Evolutionary conservation across 345 rosid genomes (phyloP).

Genomic region (Populus tremula): DNA sequence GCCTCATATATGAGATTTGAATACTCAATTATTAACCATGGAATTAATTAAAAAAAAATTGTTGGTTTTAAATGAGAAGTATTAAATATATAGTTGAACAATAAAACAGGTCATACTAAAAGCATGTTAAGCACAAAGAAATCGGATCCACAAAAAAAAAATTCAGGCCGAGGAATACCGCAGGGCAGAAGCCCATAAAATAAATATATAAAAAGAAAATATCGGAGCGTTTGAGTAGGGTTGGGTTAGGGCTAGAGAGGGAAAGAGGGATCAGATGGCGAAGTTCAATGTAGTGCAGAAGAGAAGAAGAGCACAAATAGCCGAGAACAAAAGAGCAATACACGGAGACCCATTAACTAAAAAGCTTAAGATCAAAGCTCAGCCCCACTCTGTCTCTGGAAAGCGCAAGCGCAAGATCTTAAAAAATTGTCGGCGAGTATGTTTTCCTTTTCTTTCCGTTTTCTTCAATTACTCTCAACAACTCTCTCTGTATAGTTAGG

Average conservation of each 20-base stretch:
- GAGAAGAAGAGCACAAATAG: constrained; percentile 58
- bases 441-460: neutral
- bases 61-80: too few species aligned
- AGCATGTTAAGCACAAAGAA: too few species aligned
- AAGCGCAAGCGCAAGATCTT: constrained; percentile 79
- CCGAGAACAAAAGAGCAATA: constrained; percentile 50
- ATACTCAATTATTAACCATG: too few species aligned
- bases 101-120: too few species aligned
- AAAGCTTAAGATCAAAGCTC: constrained; percentile 52
- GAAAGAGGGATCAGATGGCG: constrained; percentile 49
- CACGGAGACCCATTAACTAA: constrained; percentile 66
- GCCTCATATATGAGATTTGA: too few species aligned
- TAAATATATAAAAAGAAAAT: too few species aligned
- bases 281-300: constrained; percentile 79
- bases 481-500: neutral
- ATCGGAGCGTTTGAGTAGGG: too few species aligned
- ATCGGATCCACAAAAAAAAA: too few species aligned
- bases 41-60: too few species aligned
- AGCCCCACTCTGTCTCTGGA: constrained; percentile 53
- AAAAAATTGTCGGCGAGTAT: constrained; percentile 73
- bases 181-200: too few species aligned
- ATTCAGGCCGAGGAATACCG: too few species aligned
- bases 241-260: neutral
- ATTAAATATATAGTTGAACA: too few species aligned
- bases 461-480: neutral